These are phyloP conservation scores for Strobilomyces dryophilus DNA, from an alignment of 768 basidiomycete species.

Conservation along the genomic window DNA sequence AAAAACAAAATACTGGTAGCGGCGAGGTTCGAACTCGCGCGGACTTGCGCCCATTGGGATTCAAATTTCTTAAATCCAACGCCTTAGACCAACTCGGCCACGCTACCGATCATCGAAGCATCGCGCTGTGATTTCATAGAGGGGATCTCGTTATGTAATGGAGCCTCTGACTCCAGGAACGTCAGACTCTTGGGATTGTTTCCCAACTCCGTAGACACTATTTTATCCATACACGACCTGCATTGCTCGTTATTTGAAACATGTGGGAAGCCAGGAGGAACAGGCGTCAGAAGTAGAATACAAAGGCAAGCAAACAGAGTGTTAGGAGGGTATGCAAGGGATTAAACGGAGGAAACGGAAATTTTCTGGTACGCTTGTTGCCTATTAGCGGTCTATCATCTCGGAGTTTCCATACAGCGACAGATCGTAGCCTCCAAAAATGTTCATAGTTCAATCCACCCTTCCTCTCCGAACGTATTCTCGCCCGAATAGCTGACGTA, in stretches of 20 bases:
- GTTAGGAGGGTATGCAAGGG: slow-evolving; percentile 25
- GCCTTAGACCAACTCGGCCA: slow-evolving; percentile 81
- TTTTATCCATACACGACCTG: slow-evolving; percentile 18
- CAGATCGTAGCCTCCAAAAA: slow-evolving; percentile 18
- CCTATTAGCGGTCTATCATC: slow-evolving; percentile 26
- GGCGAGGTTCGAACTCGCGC: slow-evolving; percentile 93
- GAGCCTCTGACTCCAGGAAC: too few relatives aligned
- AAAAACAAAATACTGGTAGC: slow-evolving; percentile 46
- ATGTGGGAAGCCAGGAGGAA: slow-evolving; percentile 1
- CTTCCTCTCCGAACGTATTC: slow-evolving; percentile 78
- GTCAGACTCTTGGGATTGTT: too few relatives aligned
- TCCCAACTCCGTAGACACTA: too few relatives aligned
- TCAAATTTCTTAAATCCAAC: slow-evolving; percentile 81
- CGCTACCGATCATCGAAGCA: slow-evolving; percentile 42
- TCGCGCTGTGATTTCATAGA: not conserved
- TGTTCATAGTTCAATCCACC: slow-evolving; percentile 32
- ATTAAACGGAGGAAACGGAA: slow-evolving; percentile 10
- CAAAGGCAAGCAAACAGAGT: slow-evolving; percentile 23
- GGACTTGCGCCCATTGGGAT: slow-evolving; percentile 80
- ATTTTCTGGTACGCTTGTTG: slow-evolving; percentile 23
- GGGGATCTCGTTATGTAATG: not conserved
- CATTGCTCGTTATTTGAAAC: slow-evolving; percentile 17
- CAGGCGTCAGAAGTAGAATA: slow-evolving; percentile 24
- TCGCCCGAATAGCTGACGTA: slow-evolving; percentile 99
- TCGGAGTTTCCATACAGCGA: slow-evolving; percentile 18